phyloP scores from a whole-genome alignment of 2,329 filamentous ascomycete species.

The Neoascochyta sp. region DNA sequence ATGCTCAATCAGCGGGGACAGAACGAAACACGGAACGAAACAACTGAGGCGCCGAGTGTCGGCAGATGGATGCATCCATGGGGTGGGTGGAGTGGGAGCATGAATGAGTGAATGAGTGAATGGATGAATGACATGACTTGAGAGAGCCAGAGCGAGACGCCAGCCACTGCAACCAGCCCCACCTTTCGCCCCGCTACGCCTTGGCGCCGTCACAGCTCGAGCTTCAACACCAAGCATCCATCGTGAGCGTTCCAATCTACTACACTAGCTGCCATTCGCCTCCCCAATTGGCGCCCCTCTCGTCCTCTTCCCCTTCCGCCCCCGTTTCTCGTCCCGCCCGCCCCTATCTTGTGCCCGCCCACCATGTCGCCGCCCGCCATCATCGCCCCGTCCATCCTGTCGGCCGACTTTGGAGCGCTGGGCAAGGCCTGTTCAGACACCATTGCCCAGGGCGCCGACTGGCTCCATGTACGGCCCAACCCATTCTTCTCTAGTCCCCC shows the following conservation, averaged over 20 bases:
- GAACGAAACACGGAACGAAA: too few species aligned
- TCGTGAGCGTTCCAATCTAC: slow-evolving; percentile 27
- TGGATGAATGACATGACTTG: slow-evolving; percentile 18
- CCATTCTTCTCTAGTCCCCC: slow-evolving; percentile 1
- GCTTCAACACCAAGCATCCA: slow-evolving; percentile 34
- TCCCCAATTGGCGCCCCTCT: slow-evolving; percentile 15
- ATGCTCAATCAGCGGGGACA: too few species aligned
- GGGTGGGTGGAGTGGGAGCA: too few species aligned
- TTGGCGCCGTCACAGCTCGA: slow-evolving; percentile 10
- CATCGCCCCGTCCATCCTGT: slow-evolving; percentile 96
- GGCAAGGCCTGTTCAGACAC: slow-evolving; percentile 82
- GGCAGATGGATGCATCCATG: too few species aligned
- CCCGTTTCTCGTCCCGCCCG: slow-evolving; percentile 2
- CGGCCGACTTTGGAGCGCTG: slow-evolving; percentile 88
- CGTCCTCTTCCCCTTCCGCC: slow-evolving; percentile 6
- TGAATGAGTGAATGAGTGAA: slow-evolving; percentile 13
- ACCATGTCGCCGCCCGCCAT: slow-evolving; percentile 86
- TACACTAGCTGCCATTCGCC: too few species aligned
- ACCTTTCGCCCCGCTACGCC: slow-evolving; percentile 4
- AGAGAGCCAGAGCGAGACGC: slow-evolving; percentile 7
- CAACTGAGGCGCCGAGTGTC: too few species aligned
- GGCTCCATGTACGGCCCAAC: slow-evolving; percentile 36
- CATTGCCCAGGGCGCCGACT: slow-evolving; percentile 73
- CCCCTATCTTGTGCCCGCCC: slow-evolving; percentile 19
- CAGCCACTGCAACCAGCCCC: slow-evolving; percentile 4